Evolutionary conservation across 2,329 filamentous ascomycete species (phyloP), one percentile per base, ranked within the genome.

Genomic region (Celoporthe dispersa): DNA sequence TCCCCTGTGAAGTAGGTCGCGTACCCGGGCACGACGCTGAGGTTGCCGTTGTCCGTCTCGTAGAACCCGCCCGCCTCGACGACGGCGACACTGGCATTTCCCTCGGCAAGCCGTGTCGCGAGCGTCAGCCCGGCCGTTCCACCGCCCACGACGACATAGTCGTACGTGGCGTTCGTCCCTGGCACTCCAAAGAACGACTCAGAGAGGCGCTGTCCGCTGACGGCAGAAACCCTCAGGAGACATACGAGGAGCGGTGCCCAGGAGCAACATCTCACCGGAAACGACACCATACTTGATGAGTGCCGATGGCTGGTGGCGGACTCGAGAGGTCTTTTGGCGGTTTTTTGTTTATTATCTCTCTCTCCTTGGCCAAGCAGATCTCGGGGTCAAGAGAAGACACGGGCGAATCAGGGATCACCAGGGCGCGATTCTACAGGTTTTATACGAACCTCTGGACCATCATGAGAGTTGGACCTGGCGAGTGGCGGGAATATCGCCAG

Each of bases 1-100:
- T 63, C 25, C 61, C 65, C 3, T n/a, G 69, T 70, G 61, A 70
- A 68, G 11, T 44, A 68, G 19, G 66, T 48, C 4, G 69, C 66
- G 25, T 68, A 68, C 3, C 66, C 61, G 3, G 69, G 69, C 22
- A 71, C 69, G 6, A 71, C 67, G 37, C 67, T 69, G 48, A 59
- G 66, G 57, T 71, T 72, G 14, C 51, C 53, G 25, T 72, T 63
- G 35, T 70, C 64, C 9, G 66, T 65, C 55, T 69, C 71, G 16
- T 72, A 72, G 59, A 72, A 70, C 19, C 67, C 68, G 31, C 71
- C 71, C 16, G 71, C 71, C 55, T 72, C 71, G 44, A 72, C 55
- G 16, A 72, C 71, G 5, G 71, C 71, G 5, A 72, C 71, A 12
- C 68, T 70, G 31, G 67, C 63, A n/a, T 68, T 60, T 1, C 53